Evolutionary conservation across 2,329 filamentous ascomycete species (phyloP), one percentile per base, ranked within the genome.

Genomic region (Penicillium concentricum): DNA sequence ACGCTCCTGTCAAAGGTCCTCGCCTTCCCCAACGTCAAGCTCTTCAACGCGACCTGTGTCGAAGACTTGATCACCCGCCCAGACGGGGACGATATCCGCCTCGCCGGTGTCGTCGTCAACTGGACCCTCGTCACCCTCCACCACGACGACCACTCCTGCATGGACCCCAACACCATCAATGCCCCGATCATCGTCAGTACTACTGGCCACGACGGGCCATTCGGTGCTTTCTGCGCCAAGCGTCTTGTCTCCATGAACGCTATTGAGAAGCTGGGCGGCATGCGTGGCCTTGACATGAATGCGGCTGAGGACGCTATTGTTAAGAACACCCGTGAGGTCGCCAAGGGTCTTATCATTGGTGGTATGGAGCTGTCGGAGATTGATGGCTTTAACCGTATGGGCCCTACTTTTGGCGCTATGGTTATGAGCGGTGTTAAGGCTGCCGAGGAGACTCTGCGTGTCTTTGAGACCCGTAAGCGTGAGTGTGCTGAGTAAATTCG

Each of bases 131-230:
- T 96, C 47, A 85, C 87, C 42, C 89, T 93, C 82, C 88, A 92
- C 75, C 89, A 92, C 75, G 89, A 92, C 72, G 89, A 93, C 73
- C 91, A 96, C 79, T 90, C 86, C 60, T 96, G 92, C 87, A 96
- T 96, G 92, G 92, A 96, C 75, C 92, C 92, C 65, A 96, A 94
- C 84, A 96, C 92, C 69, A 96, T 96, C 84, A 96, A 96, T 72
- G 91, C 91, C 0, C 91, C 92, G 1, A 76, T 96, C 57, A 81
- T 96, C 70, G 89, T 97, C 79, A 91, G 87, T 56, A 96, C 92
- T 24, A 96, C 92, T 0, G 92, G 92, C 49, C 92, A 97, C 69
- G 92, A 97, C 64, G 92, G 85, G 45, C 92, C 92, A 16, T 95
- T 96, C 72, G 92, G 92, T 45, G 92, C 92, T 48, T 97, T 97